These are phyloP conservation scores for Clavariopsis aquatica DNA, from an alignment of 495 filamentous ascomycete genomes.

Conservation along the genomic window DNA sequence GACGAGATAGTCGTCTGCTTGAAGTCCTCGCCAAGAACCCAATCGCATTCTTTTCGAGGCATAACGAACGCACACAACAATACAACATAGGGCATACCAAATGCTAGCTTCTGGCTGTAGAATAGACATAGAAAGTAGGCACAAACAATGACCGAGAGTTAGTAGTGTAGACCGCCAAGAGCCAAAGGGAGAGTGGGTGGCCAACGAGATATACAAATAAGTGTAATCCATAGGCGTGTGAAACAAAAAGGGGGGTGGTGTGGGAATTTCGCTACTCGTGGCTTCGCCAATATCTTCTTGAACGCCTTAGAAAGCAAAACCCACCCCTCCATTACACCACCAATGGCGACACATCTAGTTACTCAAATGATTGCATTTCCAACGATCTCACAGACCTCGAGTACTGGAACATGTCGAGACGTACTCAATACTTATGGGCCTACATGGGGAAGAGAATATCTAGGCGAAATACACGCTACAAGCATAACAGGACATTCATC, in stretches of 20 bases:
- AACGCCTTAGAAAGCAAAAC: background rate
- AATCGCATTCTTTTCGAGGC: constrained; percentile 47
- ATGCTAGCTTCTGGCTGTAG: constrained; percentile 53
- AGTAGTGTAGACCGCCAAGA: background rate
- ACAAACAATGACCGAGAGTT: too few species aligned
- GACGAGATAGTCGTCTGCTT: constrained; percentile 63
- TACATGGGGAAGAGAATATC: background rate
- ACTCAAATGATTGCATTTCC: background rate
- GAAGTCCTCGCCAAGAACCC: constrained; percentile 50
- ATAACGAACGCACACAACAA: constrained; percentile 47
- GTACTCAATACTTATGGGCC: background rate
- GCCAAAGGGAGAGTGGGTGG: background rate
- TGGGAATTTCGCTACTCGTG: background rate
- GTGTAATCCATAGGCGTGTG: background rate
- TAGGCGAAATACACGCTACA: too few species aligned
- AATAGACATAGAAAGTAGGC: constrained; percentile 33
- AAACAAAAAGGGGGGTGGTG: background rate
- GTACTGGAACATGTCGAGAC: background rate
- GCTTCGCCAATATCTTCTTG: background rate
- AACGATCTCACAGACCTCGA: background rate
- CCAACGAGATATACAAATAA: background rate
- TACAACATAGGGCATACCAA: constrained; percentile 50
- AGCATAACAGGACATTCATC: background rate
- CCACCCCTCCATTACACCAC: background rate
- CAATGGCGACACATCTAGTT: background rate